Conservation (phyloP, 257 asterid species). For the Rehmannia glutinosa region DNA sequence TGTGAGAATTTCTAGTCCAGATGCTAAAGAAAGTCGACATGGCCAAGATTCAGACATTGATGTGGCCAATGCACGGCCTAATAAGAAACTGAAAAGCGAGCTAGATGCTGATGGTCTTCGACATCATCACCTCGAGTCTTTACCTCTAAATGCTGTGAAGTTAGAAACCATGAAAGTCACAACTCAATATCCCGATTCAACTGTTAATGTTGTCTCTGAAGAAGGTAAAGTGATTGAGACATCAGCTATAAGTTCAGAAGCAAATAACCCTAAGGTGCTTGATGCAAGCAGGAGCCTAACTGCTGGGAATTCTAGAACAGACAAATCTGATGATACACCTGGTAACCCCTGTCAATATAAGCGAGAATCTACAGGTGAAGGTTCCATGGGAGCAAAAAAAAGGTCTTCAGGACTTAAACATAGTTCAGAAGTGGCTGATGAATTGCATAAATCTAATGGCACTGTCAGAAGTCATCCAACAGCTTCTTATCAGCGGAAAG, state of each 20-base stretch:
- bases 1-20: constrained; percentile 21
- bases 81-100: constrained; percentile 45
- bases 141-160: constrained; percentile 30
- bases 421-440: constrained; percentile 45
- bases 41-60: constrained; percentile 36
- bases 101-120: constrained; percentile 28
- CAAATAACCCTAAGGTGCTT: constrained; percentile 31
- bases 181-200: constrained; percentile 31
- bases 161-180: constrained; percentile 28
- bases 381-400: constrained; percentile 42
- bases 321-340: constrained; percentile 39
- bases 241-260: constrained; percentile 25
- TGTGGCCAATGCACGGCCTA: constrained; percentile 36
- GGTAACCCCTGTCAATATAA: constrained; percentile 30
- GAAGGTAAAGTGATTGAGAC: constrained; percentile 35
- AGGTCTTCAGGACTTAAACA: constrained; percentile 36
- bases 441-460: constrained; percentile 35
- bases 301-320: constrained; percentile 28
- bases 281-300: constrained; percentile 34
- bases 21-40: constrained; percentile 28
- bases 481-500: constrained; percentile 44
- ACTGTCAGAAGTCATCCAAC: constrained; percentile 31
- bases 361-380: constrained; percentile 46
- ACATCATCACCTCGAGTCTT: constrained; percentile 20
- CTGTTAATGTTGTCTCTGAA: constrained; percentile 32